Base-by-base conservation (phyloP, 2,329 filamentous ascomycete species). In the Aspergillus sergii region DNA sequence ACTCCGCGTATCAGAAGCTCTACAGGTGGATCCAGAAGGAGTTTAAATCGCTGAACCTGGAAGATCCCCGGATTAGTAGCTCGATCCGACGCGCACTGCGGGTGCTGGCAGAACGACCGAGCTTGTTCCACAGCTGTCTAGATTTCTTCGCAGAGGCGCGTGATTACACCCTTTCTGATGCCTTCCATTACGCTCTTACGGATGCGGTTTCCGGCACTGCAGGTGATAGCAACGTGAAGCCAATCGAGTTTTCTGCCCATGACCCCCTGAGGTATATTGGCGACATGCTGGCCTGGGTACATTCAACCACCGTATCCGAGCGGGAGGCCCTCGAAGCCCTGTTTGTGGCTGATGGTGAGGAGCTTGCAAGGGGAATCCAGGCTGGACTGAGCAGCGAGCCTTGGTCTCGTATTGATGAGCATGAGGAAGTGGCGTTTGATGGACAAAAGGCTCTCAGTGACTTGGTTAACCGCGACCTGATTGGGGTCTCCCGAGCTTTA, bases 221-320 rank as follows among this genome's bases (percentile, higher is more conserved):
- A 30, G 83, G 85, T 51, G 86, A 91, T 65, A 80, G 81, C 28
- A 85, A 85, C 2, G 83, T 90, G 41, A 97, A 98, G 74, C 94
- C 95, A 0, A 99, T 99, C 67, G 94, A 99, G 74, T 87, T 98
- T 70, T 91, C 90, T 12, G 94, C 95, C 0, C 94, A 98, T 75
- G 95, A 99, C 73, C 90, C 93, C 1, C 80, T 98, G 30, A 88
- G 95, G 23, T 98, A 98, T 76, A 89, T 96, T 3, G 93, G 95
- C 59, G 95, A 99, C 74, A 99, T 99, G 94, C 85, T 99, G 16
- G 95, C 95, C 6, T 99, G 95, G 95, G 89, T 91, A 7, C 95
- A 99, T 76, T 97, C 95, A 0, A 91, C 94, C 3, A 90, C 94
- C 0, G 95, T 99, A 1, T 96, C 94, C 36, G 95, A 99, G 77